Conservation (phyloP, 169 alveolate genomes). For the Eimeria falciformis region DNA sequence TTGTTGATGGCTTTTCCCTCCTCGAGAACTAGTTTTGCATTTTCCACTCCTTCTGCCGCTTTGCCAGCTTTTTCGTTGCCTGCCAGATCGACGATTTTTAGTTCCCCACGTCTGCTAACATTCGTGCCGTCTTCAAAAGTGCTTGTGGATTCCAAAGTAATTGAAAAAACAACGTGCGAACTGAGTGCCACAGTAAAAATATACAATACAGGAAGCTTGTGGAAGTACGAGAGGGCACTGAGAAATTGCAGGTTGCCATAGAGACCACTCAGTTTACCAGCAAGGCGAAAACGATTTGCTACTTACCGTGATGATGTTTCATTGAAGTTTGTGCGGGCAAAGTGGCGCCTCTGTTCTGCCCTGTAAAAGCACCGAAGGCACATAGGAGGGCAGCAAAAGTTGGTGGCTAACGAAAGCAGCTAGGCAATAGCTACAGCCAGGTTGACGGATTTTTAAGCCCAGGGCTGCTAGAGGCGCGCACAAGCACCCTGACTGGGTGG, state of each 20-base stretch:
- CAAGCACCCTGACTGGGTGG: background rate
- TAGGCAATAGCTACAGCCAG: background rate
- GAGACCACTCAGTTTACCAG: too few species aligned
- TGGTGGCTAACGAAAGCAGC: background rate
- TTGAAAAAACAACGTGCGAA: constrained; percentile 89
- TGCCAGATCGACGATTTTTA: constrained; percentile 86
- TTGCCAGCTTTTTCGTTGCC: constrained; percentile 87
- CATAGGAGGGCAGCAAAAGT: background rate
- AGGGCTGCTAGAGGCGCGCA: background rate
- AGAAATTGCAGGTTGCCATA: too few species aligned
- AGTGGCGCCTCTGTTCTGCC: constrained; percentile 89
- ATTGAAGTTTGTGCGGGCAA: constrained; percentile 88
- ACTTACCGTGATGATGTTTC: constrained; percentile 85
- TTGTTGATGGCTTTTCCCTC: constrained; percentile 87
- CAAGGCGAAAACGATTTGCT: background rate
- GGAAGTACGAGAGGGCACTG: too few species aligned
- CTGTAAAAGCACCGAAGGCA: constrained; percentile 36
- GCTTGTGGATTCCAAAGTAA: constrained; percentile 84
- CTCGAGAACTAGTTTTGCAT: constrained; percentile 83
- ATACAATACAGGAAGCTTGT: too few species aligned
- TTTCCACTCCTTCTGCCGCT: constrained; percentile 86
- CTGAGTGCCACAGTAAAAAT: constrained; percentile 68
- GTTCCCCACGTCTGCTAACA: constrained; percentile 84
- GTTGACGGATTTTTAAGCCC: background rate
- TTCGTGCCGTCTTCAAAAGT: constrained; percentile 83